Base-by-base conservation (phyloP, 768 basidiomycete species). In the Tulasnella sp. region DNA sequence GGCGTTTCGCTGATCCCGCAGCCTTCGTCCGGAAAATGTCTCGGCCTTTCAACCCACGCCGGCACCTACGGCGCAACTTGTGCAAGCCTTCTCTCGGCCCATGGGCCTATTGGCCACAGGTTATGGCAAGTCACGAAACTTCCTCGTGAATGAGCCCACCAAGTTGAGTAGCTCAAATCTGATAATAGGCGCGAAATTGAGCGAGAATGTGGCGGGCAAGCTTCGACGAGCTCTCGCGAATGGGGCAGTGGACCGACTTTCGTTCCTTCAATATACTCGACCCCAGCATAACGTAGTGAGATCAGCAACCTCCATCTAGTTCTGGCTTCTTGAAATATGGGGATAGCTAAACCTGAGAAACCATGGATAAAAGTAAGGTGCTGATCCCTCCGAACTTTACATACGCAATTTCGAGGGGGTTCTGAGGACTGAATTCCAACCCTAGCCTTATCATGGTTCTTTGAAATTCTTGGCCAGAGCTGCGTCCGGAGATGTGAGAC, bases 401-500 rank as follows among this genome's bases (percentile, higher is more conserved):
- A 61, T 61, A 61, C 57, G 23, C 57, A 61, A 61, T 61, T 61
- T 61, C 29, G 23, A 18, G 18, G 48, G 48, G 48, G 48, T 48
- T 48, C 48, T 48, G 57, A 61, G 57, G 29, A 61, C 10, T 61
- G 57, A 61, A 61, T 61, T 7, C 57, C 57, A 61, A 61, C 57
- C 57, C 57, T 61, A 13, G n/a, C 23, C 57, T 61, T 61, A 61
- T 61, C 57, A 1, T 61, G 57, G 15, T 61, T 61, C 57, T 61
- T 61, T 61, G 57, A 61, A 61, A 61, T 61, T 61, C 57, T 61
- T 61, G 26, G 57, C 57, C 57, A 61, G 57, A 61, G 57, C 57
- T 26, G 26, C 57, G 57, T 32, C 57, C 57, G 57, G 57, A 61
- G 57, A 26, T 61, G 57, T 61, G 57, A 61, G 57, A 61, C 57